Evolutionary conservation across 129 eudicot genomes (phyloP), one percentile per base, ranked within the genome.

Genomic region (Ambrosia trifida): DNA sequence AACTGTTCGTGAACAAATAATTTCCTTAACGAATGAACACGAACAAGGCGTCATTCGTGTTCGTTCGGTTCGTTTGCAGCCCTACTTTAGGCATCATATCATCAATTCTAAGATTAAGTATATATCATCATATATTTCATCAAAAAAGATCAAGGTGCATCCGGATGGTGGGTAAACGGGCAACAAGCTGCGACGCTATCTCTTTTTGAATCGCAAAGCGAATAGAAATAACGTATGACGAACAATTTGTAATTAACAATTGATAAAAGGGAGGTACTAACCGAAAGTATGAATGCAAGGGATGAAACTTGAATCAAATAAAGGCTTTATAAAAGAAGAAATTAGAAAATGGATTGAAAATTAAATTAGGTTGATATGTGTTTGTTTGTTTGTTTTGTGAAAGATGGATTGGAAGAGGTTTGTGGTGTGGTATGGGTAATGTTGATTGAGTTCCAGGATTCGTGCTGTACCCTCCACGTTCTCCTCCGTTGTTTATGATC

Each of bases 391-490:
- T 69, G 11, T 47, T 3, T 53, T 51, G 44, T 24, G 58, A 66
- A 40, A 36, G 11, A 52, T 75, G 11, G 40, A 30, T 16, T 72
- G 9, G 68, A 36, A 14, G 40, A 11, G 18, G 67, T 12, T 63
- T 51, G 76, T 69, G 17, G 46, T 17, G 11, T 24, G 17, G 46
- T 17, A 7, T 24, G n/a, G n/a, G 66, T 71, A 56, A 59, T 56
- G 33, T 28, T 78, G 45, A 44, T 30, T 47, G 24, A 45, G 43
- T 5, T 74, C 83, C 85, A 69, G 69, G 75, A 66, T 68, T 82
- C 53, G 81, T 82, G 87, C 79, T 72, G 79, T 76, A 14, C 68
- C 79, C 81, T 82, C 87, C 90, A 85, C 83, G 81, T 72, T 68
- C 32, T 61, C 49, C 4, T 59, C 49, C 43, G 0, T 40, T 70